These are phyloP conservation scores for Auxenochlorella pyrenoidosa DNA, from an alignment of 139 green algal genomes.

Conservation along the genomic window DNA sequence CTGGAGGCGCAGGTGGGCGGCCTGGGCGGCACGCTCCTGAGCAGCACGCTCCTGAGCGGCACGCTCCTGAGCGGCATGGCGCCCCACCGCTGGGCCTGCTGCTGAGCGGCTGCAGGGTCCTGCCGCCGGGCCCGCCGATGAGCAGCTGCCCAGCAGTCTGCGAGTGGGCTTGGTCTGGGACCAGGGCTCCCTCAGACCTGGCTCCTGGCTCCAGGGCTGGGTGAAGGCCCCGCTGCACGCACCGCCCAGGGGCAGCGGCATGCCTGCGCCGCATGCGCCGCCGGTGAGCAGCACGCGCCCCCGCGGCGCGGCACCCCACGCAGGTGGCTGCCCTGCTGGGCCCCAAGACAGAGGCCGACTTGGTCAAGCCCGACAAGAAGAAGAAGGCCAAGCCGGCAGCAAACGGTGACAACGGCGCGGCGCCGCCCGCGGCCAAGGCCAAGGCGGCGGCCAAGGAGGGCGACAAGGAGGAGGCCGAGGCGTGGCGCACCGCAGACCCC, in stretches of 20 bases:
- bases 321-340: constrained; percentile 80
- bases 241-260: too few relatives aligned
- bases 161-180: too few relatives aligned
- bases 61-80: not conserved
- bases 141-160: too few relatives aligned
- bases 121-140: too few relatives aligned
- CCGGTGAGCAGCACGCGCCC: too few relatives aligned
- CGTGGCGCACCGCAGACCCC: constrained; percentile 67
- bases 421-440: constrained; percentile 27
- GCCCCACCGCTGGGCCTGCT: not conserved
- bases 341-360: constrained; percentile 88
- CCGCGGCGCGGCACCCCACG: too few relatives aligned
- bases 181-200: too few relatives aligned
- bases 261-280: too few relatives aligned
- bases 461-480: constrained; percentile 7
- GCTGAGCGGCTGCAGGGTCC: not conserved
- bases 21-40: not conserved
- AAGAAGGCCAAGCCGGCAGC: constrained; percentile 54
- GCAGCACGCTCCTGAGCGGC: too few relatives aligned
- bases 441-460: not conserved
- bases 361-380: constrained; percentile 81
- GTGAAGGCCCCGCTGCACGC: too few relatives aligned
- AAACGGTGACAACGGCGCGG: constrained; percentile 5
- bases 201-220: too few relatives aligned
- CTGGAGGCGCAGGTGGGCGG: constrained; percentile 49